Percentiles rank a stretch among this genome's conserved stretches.
Evolutionary conservation across 148 eudicot species (phyloP).

Genomic region (Suaeda aralocaspica): DNA sequence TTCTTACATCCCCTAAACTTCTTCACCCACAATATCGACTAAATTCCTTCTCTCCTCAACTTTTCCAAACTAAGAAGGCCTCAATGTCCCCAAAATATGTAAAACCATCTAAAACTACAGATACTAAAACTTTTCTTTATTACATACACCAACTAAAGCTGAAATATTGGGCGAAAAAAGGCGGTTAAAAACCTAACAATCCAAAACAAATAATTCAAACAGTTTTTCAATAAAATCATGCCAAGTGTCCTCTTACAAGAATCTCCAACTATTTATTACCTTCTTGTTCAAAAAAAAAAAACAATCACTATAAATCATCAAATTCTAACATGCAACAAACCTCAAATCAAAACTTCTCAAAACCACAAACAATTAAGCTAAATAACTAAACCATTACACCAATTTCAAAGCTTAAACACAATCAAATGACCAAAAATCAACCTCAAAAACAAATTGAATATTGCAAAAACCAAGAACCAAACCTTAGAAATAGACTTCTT

Average conservation of each 20-base stretch:
- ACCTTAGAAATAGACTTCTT: slow-evolving; percentile 38
- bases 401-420: background rate
- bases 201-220: background rate
- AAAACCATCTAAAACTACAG: background rate
- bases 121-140: background rate
- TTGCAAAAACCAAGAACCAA: slow-evolving; percentile 9
- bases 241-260: background rate
- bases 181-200: background rate
- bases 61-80: background rate
- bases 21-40: background rate
- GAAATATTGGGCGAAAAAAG: background rate
- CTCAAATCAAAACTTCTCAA: slow-evolving; percentile 6
- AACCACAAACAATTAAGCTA: background rate
- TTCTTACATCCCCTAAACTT: background rate
- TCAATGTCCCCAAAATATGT: background rate
- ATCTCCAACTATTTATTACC: background rate
- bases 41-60: background rate
- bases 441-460: background rate
- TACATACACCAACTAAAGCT: background rate
- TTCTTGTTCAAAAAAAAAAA: background rate
- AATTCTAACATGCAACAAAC: slow-evolving; percentile 18
- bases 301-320: background rate
- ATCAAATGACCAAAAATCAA: background rate
- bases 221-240: background rate
- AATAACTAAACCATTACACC: background rate